Conservation (phyloP, 106 monocot species). For the Dioscorea alata region DNA sequence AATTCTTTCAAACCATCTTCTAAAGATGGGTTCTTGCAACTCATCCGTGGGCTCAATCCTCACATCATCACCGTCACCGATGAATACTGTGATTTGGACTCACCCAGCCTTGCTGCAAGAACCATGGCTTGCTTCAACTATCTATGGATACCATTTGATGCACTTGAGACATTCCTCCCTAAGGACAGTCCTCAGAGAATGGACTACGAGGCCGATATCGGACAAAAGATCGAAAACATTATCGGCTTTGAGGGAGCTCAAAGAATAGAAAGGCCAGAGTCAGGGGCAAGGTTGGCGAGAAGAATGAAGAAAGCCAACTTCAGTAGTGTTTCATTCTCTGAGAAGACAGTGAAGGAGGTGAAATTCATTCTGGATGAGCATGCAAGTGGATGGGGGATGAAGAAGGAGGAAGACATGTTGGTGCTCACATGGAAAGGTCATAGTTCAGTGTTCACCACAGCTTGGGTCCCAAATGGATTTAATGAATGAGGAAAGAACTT, state of each 20-base stretch:
- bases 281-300: conserved; percentile 10
- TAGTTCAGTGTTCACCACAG: conserved; percentile 40
- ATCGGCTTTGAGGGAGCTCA: conserved; percentile 28
- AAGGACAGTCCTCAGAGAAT: conserved; percentile 31
- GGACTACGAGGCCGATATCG: conserved; percentile 52
- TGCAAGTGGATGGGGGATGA: conserved; percentile 64
- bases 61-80: conserved; percentile 33
- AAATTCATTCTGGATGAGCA: conserved; percentile 44
- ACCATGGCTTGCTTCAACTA: conserved; percentile 48
- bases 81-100: conserved; percentile 36
- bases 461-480: conserved; percentile 33
- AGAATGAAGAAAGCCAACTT: conserved; percentile 34
- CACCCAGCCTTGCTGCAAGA: conserved; percentile 25
- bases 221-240: conserved; percentile 64
- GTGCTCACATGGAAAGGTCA: conserved; percentile 77
- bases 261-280: conserved; percentile 44
- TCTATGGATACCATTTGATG: conserved; percentile 64
- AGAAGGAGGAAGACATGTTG: conserved; percentile 50
- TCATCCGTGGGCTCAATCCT: conserved; percentile 21
- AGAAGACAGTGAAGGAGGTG: conserved; percentile 41
- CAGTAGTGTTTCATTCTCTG: conserved; percentile 16
- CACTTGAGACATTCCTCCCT: conserved; percentile 49
- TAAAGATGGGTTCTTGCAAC: conserved; percentile 28
- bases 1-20: not conserved
- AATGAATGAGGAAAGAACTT: no score